phyloP scores from a whole-genome alignment of 371 early-diverging fungal species.

The Batrachochytrium dendrobatidis region DNA sequence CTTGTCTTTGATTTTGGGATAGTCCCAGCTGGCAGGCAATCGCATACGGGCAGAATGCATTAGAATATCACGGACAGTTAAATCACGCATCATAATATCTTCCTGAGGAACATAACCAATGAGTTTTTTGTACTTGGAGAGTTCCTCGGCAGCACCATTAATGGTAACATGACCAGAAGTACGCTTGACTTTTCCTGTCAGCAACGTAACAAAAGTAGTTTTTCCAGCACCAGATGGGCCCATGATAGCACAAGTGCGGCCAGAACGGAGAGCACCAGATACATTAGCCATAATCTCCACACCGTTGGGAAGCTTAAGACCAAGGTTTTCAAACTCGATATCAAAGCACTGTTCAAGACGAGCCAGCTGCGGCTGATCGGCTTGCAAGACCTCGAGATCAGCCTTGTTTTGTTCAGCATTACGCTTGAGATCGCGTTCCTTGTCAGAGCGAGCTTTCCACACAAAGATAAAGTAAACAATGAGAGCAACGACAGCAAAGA shows the following conservation, averaged over 20 bases:
- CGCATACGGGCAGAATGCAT: conserved; percentile 63
- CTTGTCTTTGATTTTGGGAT: conserved; percentile 40
- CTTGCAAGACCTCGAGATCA: conserved; percentile 3
- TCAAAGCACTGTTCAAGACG: conserved; percentile 32
- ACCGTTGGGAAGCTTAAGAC: conserved; percentile 47
- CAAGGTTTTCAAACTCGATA: conserved; percentile 47
- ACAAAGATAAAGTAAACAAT: conserved; percentile 11
- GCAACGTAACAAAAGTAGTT: conserved; percentile 39
- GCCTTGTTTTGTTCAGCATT: conserved; percentile 6
- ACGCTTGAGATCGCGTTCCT: conserved; percentile 6
- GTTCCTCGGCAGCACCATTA: conserved; percentile 36
- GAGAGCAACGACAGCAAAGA: conserved; percentile 11
- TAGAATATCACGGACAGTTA: conserved; percentile 50
- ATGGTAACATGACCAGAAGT: conserved; percentile 32
- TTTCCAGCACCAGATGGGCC: conserved; percentile 74
- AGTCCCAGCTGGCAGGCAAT: conserved; percentile 44
- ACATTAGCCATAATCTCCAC: conserved; percentile 48
- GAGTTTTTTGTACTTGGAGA: conserved; percentile 34
- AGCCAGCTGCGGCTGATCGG: conserved; percentile 3
- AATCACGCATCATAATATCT: conserved; percentile 56
- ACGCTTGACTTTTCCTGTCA: conserved; percentile 37
- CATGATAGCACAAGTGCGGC: conserved; percentile 70
- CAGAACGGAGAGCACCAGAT: conserved; percentile 37
- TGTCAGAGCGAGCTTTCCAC: conserved; percentile 1
- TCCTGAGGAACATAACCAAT: conserved; percentile 59